A percentile compares a stretch with the other conserved stretches of the same genome.
Evolutionary conservation across 164 flowering plant genomes (phyloP).

Genomic region (Kalanchoe fedtschenkoi): DNA sequence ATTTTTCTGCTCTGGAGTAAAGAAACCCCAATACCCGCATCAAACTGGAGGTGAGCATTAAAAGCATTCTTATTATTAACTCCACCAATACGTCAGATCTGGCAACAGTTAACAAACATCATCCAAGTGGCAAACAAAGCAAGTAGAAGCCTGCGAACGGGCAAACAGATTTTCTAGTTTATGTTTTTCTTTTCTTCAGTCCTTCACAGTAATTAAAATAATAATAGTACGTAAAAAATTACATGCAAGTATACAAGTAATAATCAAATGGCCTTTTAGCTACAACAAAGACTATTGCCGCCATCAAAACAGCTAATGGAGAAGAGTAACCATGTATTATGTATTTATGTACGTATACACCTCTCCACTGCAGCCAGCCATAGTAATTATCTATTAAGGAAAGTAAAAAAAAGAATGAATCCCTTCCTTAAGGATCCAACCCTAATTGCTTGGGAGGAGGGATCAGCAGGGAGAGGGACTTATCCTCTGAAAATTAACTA

Average conservation of each 20-base stretch:
- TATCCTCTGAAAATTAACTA: too few relatives aligned
- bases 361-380: not conserved
- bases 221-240: too few relatives aligned
- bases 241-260: too few relatives aligned
- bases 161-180: not conserved
- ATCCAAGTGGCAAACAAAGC: not conserved
- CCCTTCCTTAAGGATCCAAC: not conserved
- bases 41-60: not conserved
- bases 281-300: too few relatives aligned
- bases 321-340: not conserved
- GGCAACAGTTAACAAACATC: not conserved
- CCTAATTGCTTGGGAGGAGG: not conserved
- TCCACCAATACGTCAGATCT: not conserved
- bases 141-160: not conserved
- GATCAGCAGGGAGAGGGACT: not conserved
- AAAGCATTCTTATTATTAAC: not conserved
- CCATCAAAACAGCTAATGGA: not conserved
- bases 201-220: too few relatives aligned
- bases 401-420: not conserved
- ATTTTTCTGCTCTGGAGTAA: too few relatives aligned
- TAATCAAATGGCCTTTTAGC: too few relatives aligned
- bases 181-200: not conserved
- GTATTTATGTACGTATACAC: not conserved
- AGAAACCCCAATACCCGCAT: constrained; percentile 1
- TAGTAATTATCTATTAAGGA: not conserved